A percentile compares a stretch with the other conserved stretches of the same genome.
phyloP scores from a whole-genome alignment of 2,329 filamentous ascomycete species.

The Aspergillus spinulosporus region DNA sequence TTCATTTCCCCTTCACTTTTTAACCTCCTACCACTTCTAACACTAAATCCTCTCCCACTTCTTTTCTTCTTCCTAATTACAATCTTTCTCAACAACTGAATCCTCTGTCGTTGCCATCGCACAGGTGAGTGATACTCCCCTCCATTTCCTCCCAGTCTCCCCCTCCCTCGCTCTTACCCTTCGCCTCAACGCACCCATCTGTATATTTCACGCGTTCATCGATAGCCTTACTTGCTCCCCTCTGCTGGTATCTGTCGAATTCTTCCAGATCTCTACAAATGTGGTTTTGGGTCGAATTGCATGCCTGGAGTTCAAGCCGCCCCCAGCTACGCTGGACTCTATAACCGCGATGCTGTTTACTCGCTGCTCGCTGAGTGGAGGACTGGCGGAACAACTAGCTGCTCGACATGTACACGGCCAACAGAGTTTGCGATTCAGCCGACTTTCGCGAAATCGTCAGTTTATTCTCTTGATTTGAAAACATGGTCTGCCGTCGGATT shows the following conservation, averaged over 20 bases:
- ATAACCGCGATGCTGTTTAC: conserved; percentile 18
- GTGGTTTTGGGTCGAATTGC: conserved; percentile 14
- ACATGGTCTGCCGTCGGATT: not conserved
- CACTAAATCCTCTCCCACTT: conserved; percentile 19
- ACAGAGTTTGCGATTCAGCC: conserved; percentile 8
- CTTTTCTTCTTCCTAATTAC: conserved; percentile 17
- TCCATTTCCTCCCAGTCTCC: conserved; percentile 18
- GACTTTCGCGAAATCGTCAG: not conserved
- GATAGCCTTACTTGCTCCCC: not conserved
- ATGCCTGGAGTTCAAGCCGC: conserved; percentile 9
- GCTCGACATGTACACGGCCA: conserved; percentile 7
- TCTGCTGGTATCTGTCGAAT: conserved; percentile 6
- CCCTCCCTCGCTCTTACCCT: conserved; percentile 15
- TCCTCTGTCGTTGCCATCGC: conserved; percentile 11
- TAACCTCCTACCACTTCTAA: conserved; percentile 16
- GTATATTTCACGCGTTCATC: conserved; percentile 1
- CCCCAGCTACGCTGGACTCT: conserved; percentile 20
- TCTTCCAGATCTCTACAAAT: not conserved
- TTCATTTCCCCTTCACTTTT: not conserved
- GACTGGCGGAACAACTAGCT: conserved; percentile 10
- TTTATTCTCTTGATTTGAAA: not conserved
- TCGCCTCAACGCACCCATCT: conserved; percentile 12
- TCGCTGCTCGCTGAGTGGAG: conserved; percentile 20
- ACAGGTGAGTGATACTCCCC: conserved; percentile 30
- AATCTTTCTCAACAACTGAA: conserved; percentile 14